Conservation (phyloP, 1,139 yeast genomes). For the Scheffersomyces stambukii region DNA sequence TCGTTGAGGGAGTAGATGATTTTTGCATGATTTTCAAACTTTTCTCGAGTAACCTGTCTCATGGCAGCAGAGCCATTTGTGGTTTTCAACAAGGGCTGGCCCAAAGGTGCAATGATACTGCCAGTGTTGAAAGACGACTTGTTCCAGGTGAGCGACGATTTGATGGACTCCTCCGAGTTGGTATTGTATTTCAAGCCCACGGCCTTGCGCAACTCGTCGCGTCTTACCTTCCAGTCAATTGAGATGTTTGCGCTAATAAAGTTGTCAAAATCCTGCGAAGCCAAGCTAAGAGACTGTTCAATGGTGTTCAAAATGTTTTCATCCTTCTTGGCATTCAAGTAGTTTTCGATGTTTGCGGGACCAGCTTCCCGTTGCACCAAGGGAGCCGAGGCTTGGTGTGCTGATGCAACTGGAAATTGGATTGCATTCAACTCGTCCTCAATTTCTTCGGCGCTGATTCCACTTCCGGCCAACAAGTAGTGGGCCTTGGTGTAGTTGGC, state of each 20-base stretch:
- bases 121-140: slow-evolving; percentile 33
- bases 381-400: slow-evolving; percentile 1
- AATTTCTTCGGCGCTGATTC: slow-evolving; percentile 83
- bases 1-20: slow-evolving; percentile 69
- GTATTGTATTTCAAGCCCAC: slow-evolving; percentile 42
- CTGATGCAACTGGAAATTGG: slow-evolving; percentile 11
- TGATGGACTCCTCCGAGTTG: slow-evolving; percentile 14
- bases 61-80: slow-evolving; percentile 15
- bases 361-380: not conserved
- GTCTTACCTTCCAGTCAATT: slow-evolving; percentile 79
- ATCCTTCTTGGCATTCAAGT: slow-evolving; percentile 67
- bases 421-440: slow-evolving; percentile 57
- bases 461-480: slow-evolving; percentile 84
- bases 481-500: slow-evolving; percentile 79
- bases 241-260: slow-evolving; percentile 70
- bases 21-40: slow-evolving; percentile 71
- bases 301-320: slow-evolving; percentile 80
- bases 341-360: slow-evolving; percentile 43
- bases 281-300: slow-evolving; percentile 70
- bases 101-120: slow-evolving; percentile 33
- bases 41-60: slow-evolving; percentile 45
- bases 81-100: slow-evolving; percentile 12
- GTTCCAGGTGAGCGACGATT: slow-evolving; percentile 31
- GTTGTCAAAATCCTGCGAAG: slow-evolving; percentile 79
- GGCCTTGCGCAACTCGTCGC: slow-evolving; percentile 66